A percentile compares a stretch with the other conserved stretches of the same genome.
Conservation (phyloP, 176 grass and related monocot genomes). For the maize (Zea mays) region DNA sequence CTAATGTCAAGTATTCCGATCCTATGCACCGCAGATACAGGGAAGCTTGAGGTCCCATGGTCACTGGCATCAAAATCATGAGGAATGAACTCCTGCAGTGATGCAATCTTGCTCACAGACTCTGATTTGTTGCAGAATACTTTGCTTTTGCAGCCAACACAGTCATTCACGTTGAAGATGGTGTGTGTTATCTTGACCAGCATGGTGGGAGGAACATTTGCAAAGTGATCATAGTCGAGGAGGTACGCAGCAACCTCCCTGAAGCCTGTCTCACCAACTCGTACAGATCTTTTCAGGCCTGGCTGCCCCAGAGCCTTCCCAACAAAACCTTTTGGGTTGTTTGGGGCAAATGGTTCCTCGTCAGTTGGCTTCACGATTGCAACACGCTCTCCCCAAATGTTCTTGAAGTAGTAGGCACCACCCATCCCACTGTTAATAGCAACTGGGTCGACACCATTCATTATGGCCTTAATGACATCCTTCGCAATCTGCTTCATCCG, state of each 20-base stretch:
- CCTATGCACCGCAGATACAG: slow-evolving; percentile 84
- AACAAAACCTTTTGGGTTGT: slow-evolving; percentile 93
- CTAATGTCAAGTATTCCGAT: slow-evolving; percentile 94
- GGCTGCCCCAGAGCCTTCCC: slow-evolving; percentile 80
- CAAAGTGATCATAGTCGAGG: slow-evolving; percentile 66
- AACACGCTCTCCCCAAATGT: slow-evolving; percentile 65
- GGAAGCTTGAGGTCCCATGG: slow-evolving; percentile 86
- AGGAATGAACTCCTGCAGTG: slow-evolving; percentile 79
- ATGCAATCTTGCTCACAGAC: slow-evolving; percentile 87
- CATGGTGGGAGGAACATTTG: slow-evolving; percentile 85
- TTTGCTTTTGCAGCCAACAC: slow-evolving; percentile 49
- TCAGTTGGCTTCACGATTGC: slow-evolving; percentile 97
- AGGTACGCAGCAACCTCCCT: slow-evolving; percentile 91
- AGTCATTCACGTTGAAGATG: slow-evolving; percentile 79
- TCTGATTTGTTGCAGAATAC: slow-evolving; percentile 40
- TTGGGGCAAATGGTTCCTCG: slow-evolving; percentile 95
- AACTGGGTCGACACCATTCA: slow-evolving; percentile 70
- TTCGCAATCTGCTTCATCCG: slow-evolving; percentile 77
- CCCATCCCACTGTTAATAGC: slow-evolving; percentile 80
- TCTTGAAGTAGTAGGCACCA: slow-evolving; percentile 92
- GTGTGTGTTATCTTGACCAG: slow-evolving; percentile 90
- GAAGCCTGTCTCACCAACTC: slow-evolving; percentile 88
- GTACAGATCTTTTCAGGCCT: slow-evolving; percentile 89
- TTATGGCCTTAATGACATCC: slow-evolving; percentile 77
- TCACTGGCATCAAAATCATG: slow-evolving; percentile 98